Evolutionary conservation across 73 alveolate genomes (phyloP).

Genomic region (Paramecium pentaurelia): DNA sequence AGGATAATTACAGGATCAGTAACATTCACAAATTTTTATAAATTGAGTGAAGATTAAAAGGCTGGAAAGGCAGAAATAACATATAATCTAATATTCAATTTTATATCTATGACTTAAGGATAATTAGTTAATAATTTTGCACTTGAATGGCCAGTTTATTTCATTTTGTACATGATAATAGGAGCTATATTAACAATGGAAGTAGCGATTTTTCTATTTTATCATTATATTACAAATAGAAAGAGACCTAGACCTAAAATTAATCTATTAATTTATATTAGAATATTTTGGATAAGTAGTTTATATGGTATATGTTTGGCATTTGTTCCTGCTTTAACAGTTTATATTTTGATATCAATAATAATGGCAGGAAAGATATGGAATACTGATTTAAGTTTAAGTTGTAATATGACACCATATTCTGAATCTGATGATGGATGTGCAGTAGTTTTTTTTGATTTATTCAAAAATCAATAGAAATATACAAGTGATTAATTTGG

Average conservation of each 20-base stretch:
- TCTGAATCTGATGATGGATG: slow-evolving; percentile 24
- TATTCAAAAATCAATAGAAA: background rate
- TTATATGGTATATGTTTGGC: background rate
- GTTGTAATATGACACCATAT: background rate
- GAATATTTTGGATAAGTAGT: background rate
- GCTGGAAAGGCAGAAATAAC: background rate
- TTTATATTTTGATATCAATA: background rate
- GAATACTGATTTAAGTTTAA: background rate
- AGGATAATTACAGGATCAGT: slow-evolving; percentile 28
- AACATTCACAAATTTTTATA: background rate
- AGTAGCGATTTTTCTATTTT: background rate
- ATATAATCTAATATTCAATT: background rate
- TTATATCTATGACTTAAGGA: background rate
- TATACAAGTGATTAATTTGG: background rate
- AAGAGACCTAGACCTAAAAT: slow-evolving; percentile 37
- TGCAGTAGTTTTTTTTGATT: slow-evolving; percentile 37
- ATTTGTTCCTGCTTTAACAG: background rate
- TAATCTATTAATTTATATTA: background rate
- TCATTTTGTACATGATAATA: background rate
- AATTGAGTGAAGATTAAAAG: background rate
- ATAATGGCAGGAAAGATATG: slow-evolving; percentile 11
- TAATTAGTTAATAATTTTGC: slow-evolving; percentile 24
- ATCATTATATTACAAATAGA: slow-evolving; percentile 25
- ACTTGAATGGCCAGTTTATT: slow-evolving; percentile 42
- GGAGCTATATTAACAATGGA: slow-evolving; percentile 8